These are phyloP conservation scores for Batkoa obscura DNA, from an alignment of 371 early-diverging fungal genomes.

Conservation along the genomic window DNA sequence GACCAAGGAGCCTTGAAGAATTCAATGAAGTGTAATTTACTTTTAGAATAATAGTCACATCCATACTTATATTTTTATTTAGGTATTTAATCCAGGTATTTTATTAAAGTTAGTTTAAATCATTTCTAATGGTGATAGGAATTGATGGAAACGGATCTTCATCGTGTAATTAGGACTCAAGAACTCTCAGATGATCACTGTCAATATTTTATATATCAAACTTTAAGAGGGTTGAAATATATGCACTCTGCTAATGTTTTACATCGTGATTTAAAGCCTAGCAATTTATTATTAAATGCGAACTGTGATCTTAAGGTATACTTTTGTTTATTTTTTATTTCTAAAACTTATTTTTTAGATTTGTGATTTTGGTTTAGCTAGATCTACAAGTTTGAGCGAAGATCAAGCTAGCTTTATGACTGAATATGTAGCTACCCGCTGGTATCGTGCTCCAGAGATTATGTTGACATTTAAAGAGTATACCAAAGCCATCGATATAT, in stretches of 20 bases:
- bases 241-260: conserved; percentile 96
- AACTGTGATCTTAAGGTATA: conserved; percentile 86
- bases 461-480: conserved; percentile 91
- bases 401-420: conserved; percentile 86
- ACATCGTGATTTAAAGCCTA: conserved; percentile 95
- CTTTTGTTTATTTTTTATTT: neutral
- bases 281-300: conserved; percentile 89
- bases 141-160: conserved; percentile 97
- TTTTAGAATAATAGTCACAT: neutral
- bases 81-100: conserved; percentile 31
- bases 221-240: conserved; percentile 87
- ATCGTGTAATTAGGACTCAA: conserved; percentile 96
- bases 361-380: conserved; percentile 87
- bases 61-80: conserved; percentile 1
- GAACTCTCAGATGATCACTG: conserved; percentile 93
- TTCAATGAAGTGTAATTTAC: conserved; percentile 69
- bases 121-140: conserved; percentile 34
- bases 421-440: conserved; percentile 94
- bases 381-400: conserved; percentile 70
- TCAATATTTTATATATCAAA: conserved; percentile 97
- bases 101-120: neutral
- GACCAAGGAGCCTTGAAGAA: conserved; percentile 42
- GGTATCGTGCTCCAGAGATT: conserved; percentile 98
- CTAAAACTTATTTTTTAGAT: conserved; percentile 24
- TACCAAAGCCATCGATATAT: conserved; percentile 93